Base-by-base conservation (phyloP, 805 yeast species). In the Priceomyces fermenticarens region DNA sequence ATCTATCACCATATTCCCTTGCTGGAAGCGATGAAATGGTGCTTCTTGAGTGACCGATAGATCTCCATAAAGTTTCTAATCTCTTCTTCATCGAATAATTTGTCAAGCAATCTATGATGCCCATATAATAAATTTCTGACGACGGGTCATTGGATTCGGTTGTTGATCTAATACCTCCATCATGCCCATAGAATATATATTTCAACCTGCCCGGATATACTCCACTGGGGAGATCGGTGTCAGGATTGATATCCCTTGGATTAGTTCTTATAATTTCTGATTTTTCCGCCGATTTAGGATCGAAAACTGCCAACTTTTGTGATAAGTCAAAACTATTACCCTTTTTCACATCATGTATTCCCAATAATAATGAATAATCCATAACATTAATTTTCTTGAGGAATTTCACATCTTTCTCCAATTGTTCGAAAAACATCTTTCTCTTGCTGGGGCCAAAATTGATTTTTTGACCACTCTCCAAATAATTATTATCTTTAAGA, bases 351-450 rank as follows among this genome's bases (percentile, higher is more conserved):
- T 90, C 93, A 57, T 88, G 97, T 26, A 90, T 75, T 0, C 99
- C 99, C 34, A 95, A 65, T 36, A 93, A 67, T 46, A 93, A 70
- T 0, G 97, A 89, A 62, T 95, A 93, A 60, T 93, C 99, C 99
- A 93, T 93, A 28, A 88, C 90, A 52, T 89, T 88, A 47, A 88
- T 68, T 42, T 76, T 73, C 46, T 88, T 75, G 33, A 93, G 70
- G 15, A 93, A 72, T 41, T 68, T 62, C 13, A 88, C 93, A 58
- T 93, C 99, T 26, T 73, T 73, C 35, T 73, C 79, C 42, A 93
- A 67, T 62, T 93, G 99, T 12, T 72, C 63, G 25, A 86, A 60
- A 40, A 93, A 80, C 23, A 71, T 62, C 33, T 70, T 65, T 30
- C 75, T 69, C 53, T 85, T 88, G 8, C 63, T 55, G 0, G 95